These are phyloP conservation scores for Striga asiatica DNA, from an alignment of 257 asterid genomes.

Conservation along the genomic window DNA sequence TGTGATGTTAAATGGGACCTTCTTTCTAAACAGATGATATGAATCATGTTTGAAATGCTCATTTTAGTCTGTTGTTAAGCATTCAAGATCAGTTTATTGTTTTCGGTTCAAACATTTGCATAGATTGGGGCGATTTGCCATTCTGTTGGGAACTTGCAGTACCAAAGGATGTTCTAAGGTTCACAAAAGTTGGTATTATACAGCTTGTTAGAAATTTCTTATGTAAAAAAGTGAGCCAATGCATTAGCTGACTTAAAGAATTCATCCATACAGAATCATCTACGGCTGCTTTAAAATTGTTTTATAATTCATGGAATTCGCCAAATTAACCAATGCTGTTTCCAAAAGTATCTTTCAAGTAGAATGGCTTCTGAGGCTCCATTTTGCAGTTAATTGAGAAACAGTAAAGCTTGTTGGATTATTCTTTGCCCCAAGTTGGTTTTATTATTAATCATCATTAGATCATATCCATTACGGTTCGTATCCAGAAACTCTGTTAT, in stretches of 20 bases:
- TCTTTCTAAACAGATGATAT: neutral
- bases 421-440: neutral
- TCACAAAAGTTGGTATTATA: neutral
- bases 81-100: neutral
- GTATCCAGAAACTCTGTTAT: neutral
- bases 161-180: neutral
- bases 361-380: neutral
- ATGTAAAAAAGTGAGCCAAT: too few relatives aligned
- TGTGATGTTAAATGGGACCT: neutral
- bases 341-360: neutral
- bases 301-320: too few relatives aligned
- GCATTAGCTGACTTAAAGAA: too few relatives aligned
- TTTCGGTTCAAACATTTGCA: neutral
- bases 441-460: neutral
- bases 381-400: neutral
- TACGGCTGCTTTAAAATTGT: too few relatives aligned
- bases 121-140: neutral
- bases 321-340: too few relatives aligned
- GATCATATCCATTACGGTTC: neutral
- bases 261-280: too few relatives aligned
- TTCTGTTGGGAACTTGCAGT: neutral
- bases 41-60: neutral
- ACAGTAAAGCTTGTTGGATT: neutral
- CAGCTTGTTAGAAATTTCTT: too few relatives aligned
- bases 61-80: neutral